Evolutionary conservation across 768 basidiomycete species (phyloP), one percentile per base, ranked within the genome.

Genomic region (Pisolithus tinctorius): DNA sequence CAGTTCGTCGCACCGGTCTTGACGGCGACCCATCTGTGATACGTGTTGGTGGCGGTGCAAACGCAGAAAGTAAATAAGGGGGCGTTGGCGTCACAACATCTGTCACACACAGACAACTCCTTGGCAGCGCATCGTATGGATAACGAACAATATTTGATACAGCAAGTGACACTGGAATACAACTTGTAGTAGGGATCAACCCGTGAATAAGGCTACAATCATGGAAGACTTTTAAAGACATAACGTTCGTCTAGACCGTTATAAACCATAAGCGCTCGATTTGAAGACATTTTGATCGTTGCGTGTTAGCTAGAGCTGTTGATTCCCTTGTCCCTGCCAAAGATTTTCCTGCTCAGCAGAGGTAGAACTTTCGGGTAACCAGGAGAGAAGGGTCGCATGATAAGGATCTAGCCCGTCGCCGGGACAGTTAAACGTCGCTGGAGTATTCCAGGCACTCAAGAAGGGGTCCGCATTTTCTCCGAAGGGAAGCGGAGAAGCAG

Each of bases 1-100:
- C 25, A 74, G 50, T 0, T 60, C 54, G 40, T 57, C 55, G 20
- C 55, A 45, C 44, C 49, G 58, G 45, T 39, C 55, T 58, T 38
- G 56, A n/a, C 45, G 34, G 11, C 34, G 34, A 34, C 34, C 11
- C 34, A 34, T 34, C 34, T 34, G 11, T 14, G 34, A 34, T 34
- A 13, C 34, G 34, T 31, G 30, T 31, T 31, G 30, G 30, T 31
- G 30, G 30, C 30, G 9, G 30, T 31, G 30, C 10, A 4, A 10
- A 31, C 11, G 4, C 30, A 31, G 30, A 34, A 34, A 31, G 20
- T 20, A 34, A 34, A 13, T 34, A 34, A 34, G 34, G 34, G 34
- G 34, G 13, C 5, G 34, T 34, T 34, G 17, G 40, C 8, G 43
- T 46, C 44, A 51, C 50, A 39, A 39, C 38, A 25, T n/a, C 26